Evolutionary conservation across 306 rosid species (phyloP), one percentile per base, ranked within the genome.

Genomic region (Geum urbanum): DNA sequence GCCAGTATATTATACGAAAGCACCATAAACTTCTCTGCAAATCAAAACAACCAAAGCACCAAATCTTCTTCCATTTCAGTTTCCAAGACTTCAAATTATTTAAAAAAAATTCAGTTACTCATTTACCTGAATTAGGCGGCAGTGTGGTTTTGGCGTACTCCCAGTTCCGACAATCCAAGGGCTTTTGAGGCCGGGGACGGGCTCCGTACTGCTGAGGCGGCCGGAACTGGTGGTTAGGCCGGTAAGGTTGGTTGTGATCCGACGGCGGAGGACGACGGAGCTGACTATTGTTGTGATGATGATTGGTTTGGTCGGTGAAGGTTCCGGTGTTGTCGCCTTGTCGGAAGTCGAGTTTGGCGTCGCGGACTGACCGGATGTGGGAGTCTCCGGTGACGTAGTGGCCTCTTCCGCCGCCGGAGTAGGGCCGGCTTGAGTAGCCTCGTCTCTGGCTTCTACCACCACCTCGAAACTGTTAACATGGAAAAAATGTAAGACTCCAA

Each of bases 1-100:
- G 97, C 99, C 78, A 94, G 72, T 77, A 91, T 83, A 72, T 94
- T 94, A 78, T 94, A 94, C 16, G 99, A 94, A 67, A 94, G 88
- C 66, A 94, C 77, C 48, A 48, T 78, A 80, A 94, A 90, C 79
- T 90, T 83, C 73, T 87, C 97, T 87, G 96, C 56, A 40, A 43
- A 75, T 13, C 22, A 6, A 40, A 57, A 59, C 6, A 45, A 77
- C 24, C 15, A 75, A 65, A 72, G 66, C 69, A 12, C 5, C 8
- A 59, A 14, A 32, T 20, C 15, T 41, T 32, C 4, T 27, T 27
- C 3, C 14, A 9, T 7, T 55, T 13, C 0, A 46, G 0, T 8
- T 2, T 46, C 16, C 16, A 57, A 57, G 2, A n/a, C 58, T 19
- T 20, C 27, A 24, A 24, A 24, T 1, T 1, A 32, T 1, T 32